Evolutionary conservation across 805 yeast genomes (phyloP), one percentile per base, ranked within the genome.

Genomic region (Sugiyamaella americana): DNA sequence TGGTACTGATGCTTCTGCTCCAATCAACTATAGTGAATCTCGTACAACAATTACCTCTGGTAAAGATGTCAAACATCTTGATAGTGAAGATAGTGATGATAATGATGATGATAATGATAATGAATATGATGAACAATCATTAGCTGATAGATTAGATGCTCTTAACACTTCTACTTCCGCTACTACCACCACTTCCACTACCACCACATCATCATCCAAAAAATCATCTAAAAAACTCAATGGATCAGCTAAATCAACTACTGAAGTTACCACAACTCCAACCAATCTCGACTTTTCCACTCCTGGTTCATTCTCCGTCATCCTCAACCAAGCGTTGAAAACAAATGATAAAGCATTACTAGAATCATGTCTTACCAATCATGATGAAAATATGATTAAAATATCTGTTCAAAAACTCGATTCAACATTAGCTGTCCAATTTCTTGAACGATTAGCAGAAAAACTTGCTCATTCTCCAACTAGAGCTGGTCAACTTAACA

Each of bases 261-360:
- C 32, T 13, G 13, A 26, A 13, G 8, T 13, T 8, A 26, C 13
- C 13, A 8, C 32, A 8, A 62, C 52, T 37, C 52, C 62, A 26
- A n/a, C n/a, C n/a, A 69, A 69, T 49, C 74, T 76, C 51, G 73
- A 72, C 47, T 77, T 61, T 24, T 50, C 80, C 18, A 75, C 79
- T 5, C 78, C 84, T 3, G 95, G 93, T 43, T 79, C 96, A 1
- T 76, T 89, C 50, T 79, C 96, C 1, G 80, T 84, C 1, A 78
- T 93, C n/a, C 71, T 93, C 39, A 72, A 89, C 11, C 98, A 93
- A 68, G 91, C 98, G 0, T 72, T 93, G 51, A 81, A 79, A 57
- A 81, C 94, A 18, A 86, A 85, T 58, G 99, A 93, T 62, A 88
- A 82, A 58, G 70, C 93, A 6, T 70, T 93, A 47, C 72, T 93